phyloP scores from a whole-genome alignment of 2,329 filamentous ascomycete genomes.

The Exophiala sideris region DNA sequence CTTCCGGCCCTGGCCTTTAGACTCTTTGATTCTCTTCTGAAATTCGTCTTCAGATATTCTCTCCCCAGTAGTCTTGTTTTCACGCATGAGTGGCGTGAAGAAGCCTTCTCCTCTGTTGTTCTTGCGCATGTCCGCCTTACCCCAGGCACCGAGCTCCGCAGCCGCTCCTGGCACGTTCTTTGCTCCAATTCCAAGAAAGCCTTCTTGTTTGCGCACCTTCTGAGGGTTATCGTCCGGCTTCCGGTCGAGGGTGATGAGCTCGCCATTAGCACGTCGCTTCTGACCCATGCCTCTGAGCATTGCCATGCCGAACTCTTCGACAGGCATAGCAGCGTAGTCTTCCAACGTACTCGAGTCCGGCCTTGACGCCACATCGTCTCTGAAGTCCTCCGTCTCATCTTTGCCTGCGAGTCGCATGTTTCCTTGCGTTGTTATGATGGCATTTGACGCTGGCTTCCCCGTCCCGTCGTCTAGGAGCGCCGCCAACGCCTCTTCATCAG shows the following conservation, averaged over 20 bases:
- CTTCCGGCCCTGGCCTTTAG: slow-evolving; percentile 38
- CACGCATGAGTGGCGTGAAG: slow-evolving; percentile 61
- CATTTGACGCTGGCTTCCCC: slow-evolving; percentile 45
- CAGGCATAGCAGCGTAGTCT: slow-evolving; percentile 83
- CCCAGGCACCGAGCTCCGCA: slow-evolving; percentile 76
- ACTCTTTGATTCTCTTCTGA: slow-evolving; percentile 49
- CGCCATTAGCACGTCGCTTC: slow-evolving; percentile 65
- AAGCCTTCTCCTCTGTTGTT: slow-evolving; percentile 49
- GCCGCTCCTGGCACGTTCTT: slow-evolving; percentile 57
- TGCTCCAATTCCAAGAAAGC: slow-evolving; percentile 82
- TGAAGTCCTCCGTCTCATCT: slow-evolving; percentile 59
- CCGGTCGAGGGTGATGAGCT: slow-evolving; percentile 41
- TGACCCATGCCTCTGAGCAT: slow-evolving; percentile 92
- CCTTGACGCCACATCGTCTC: slow-evolving; percentile 65
- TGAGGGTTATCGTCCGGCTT: slow-evolving; percentile 37
- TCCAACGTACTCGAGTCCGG: slow-evolving; percentile 74
- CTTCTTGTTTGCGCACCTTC: slow-evolving; percentile 65
- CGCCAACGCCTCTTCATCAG: slow-evolving; percentile 62
- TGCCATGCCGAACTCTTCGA: slow-evolving; percentile 91
- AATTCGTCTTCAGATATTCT: slow-evolving; percentile 61
- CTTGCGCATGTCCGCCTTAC: slow-evolving; percentile 58
- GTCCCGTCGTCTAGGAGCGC: slow-evolving; percentile 60
- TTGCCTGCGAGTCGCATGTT: slow-evolving; percentile 29
- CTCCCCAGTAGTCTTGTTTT: slow-evolving; percentile 61
- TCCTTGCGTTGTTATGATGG: slow-evolving; percentile 50